Evolutionary conservation across 2,329 filamentous ascomycete genomes (phyloP).

Genomic region (Aureobasidium mangrovei): DNA sequence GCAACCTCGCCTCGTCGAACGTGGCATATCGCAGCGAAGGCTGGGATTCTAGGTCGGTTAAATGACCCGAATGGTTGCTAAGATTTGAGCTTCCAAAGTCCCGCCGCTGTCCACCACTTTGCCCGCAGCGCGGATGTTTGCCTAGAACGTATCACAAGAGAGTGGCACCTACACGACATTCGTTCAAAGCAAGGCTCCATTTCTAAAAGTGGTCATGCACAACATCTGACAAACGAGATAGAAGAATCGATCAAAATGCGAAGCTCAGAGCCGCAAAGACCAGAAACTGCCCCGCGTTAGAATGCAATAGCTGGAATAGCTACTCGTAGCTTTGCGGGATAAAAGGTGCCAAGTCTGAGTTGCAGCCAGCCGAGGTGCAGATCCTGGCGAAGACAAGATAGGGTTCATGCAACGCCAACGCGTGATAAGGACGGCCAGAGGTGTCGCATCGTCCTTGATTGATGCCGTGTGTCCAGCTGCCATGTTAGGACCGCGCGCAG

Average conservation of each 20-base stretch:
- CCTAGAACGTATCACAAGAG: neutral
- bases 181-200: neutral
- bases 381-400: slow-evolving; percentile 6
- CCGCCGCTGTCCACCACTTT: neutral
- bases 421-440: neutral
- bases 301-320: neutral
- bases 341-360: slow-evolving; percentile 2
- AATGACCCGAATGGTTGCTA: neutral
- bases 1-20: neutral
- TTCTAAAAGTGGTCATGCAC: neutral
- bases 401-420: slow-evolving; percentile 3
- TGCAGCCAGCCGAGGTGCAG: slow-evolving; percentile 1
- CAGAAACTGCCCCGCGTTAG: slow-evolving; percentile 8
- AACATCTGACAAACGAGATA: neutral
- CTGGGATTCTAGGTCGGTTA: slow-evolving; percentile 4
- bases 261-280: slow-evolving; percentile 5
- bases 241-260: neutral
- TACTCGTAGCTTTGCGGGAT: slow-evolving; percentile 1
- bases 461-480: neutral
- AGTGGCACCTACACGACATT: neutral
- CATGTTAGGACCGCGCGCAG: too few species aligned
- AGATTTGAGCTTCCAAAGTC: too few species aligned
- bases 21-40: neutral
- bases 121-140: neutral
- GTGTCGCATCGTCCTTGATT: neutral